Percentiles rank a stretch among this genome's conserved stretches.
Conservation (phyloP, 192 early-diverging fungal species). For the Lobosporangium transversale region DNA sequence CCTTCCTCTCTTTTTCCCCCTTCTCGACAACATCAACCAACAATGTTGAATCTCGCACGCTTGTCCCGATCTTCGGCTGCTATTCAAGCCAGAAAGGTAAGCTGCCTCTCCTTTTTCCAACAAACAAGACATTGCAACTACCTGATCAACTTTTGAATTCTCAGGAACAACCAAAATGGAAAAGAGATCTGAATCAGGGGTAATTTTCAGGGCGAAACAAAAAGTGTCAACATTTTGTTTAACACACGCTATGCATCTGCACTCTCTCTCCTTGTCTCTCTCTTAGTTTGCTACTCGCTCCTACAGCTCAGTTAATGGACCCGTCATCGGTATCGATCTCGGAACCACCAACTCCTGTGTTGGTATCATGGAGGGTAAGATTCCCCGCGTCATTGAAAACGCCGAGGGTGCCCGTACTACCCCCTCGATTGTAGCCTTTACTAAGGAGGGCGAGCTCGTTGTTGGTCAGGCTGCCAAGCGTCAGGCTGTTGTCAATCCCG, state of each 20-base stretch:
- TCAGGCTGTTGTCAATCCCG: slow-evolving; percentile 98
- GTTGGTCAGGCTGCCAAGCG: slow-evolving; percentile 98
- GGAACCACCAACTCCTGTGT: slow-evolving; percentile 99
- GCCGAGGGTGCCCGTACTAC: slow-evolving; percentile 96
- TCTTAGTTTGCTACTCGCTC: slow-evolving; percentile 35
- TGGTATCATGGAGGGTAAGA: slow-evolving; percentile 98
- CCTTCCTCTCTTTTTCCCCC: slow-evolving; percentile 3
- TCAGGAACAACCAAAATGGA: background rate
- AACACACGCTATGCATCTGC: background rate
- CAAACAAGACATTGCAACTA: background rate
- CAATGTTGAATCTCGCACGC: slow-evolving; percentile 51
- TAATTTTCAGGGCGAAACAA: background rate
- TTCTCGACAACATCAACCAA: background rate
- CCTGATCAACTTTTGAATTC: slow-evolving; percentile 6
- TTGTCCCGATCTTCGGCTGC: slow-evolving; percentile 40
- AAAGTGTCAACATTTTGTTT: background rate
- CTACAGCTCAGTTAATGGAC: slow-evolving; percentile 71
- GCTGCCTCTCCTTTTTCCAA: background rate
- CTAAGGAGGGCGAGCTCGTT: slow-evolving; percentile 95
- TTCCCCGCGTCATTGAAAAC: slow-evolving; percentile 96
- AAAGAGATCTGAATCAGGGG: slow-evolving; percentile 23
- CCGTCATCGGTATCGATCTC: slow-evolving; percentile 98
- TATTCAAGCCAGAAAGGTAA: slow-evolving; percentile 34
- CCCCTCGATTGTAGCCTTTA: slow-evolving; percentile 95
- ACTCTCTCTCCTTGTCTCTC: no score